Percentiles rank a stretch among this genome's conserved stretches.
Conservation (phyloP, 306 rosid species). For the Dicorynia guianensis region DNA sequence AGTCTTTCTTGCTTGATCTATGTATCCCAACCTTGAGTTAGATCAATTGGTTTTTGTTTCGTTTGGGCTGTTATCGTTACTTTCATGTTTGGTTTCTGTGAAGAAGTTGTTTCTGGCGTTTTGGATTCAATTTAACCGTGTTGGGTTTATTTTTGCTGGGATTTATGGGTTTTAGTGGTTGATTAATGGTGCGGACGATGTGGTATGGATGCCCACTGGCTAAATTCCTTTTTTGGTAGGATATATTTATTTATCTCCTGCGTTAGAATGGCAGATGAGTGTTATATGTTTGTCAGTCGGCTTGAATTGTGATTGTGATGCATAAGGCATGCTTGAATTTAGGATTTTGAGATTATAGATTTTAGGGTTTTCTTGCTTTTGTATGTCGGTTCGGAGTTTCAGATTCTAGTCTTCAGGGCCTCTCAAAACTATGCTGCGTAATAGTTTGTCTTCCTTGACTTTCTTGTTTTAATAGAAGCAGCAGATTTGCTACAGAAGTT, state of each 20-base stretch:
- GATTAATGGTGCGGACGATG: not conserved
- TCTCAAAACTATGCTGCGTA: not conserved
- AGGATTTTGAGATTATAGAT: not conserved
- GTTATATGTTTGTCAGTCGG: not conserved
- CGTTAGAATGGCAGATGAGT: too few relatives aligned
- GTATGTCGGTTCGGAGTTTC: not conserved
- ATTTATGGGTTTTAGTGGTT: not conserved
- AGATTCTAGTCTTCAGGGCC: not conserved
- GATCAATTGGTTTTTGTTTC: slow-evolving; percentile 28
- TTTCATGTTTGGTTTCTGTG: slow-evolving; percentile 15
- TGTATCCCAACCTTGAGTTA: slow-evolving; percentile 3
- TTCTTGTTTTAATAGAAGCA: slow-evolving; percentile 60
- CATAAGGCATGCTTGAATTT: not conserved
- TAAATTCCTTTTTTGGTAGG: not conserved
- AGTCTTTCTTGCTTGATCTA: slow-evolving; percentile 39
- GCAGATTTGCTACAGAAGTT: slow-evolving; percentile 91
- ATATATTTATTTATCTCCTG: not conserved
- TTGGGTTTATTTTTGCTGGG: not conserved
- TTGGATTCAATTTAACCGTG: too few relatives aligned
- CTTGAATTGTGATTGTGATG: slow-evolving; percentile 20
- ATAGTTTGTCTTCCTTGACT: slow-evolving; percentile 64
- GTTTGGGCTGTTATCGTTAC: not conserved
- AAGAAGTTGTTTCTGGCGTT: not conserved
- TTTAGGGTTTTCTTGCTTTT: not conserved
- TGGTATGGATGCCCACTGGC: not conserved